Percentiles rank a stretch among this genome's conserved stretches.
These are phyloP conservation scores for Lepiota venenata DNA, from an alignment of 768 basidiomycete species.

Conservation along the genomic window DNA sequence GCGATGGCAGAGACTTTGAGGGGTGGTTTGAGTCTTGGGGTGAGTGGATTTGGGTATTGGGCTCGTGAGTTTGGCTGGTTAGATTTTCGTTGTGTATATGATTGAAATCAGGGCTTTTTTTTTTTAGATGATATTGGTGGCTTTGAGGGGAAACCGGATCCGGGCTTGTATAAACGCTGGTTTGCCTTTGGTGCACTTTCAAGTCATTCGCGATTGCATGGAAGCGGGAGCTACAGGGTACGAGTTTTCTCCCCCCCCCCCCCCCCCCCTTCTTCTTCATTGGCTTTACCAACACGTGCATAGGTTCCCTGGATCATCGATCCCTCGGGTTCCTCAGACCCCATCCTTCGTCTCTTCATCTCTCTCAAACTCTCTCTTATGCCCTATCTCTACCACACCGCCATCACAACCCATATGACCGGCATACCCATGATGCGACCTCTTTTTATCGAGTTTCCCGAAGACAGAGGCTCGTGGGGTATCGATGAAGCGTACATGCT, in stretches of 20 bases:
- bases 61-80: conserved; percentile 32
- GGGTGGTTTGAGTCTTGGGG: conserved; percentile 38
- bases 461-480: conserved; percentile 26
- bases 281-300: too few relatives aligned
- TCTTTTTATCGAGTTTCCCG: conserved; percentile 31
- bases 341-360: conserved; percentile 34
- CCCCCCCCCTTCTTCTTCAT: background rate
- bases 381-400: conserved; percentile 38
- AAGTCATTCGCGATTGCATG: conserved; percentile 44
- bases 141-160: conserved; percentile 33
- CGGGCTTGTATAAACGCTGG: conserved; percentile 43
- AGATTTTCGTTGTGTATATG: too few relatives aligned
- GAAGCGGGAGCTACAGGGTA: conserved; percentile 44
- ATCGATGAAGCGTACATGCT: conserved; percentile 32
- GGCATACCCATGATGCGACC: conserved; percentile 32
- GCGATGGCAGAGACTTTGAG: conserved; percentile 48
- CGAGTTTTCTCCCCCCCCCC: background rate
- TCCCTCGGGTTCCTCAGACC: conserved; percentile 30
- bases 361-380: conserved; percentile 41
- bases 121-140: conserved; percentile 38
- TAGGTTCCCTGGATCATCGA: conserved; percentile 45
- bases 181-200: conserved; percentile 36
- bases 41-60: conserved; percentile 43
- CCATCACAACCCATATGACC: conserved; percentile 25
- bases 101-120: too few relatives aligned